These are phyloP conservation scores for Mycena maculata DNA, from an alignment of 768 basidiomycete genomes.

Conservation along the genomic window DNA sequence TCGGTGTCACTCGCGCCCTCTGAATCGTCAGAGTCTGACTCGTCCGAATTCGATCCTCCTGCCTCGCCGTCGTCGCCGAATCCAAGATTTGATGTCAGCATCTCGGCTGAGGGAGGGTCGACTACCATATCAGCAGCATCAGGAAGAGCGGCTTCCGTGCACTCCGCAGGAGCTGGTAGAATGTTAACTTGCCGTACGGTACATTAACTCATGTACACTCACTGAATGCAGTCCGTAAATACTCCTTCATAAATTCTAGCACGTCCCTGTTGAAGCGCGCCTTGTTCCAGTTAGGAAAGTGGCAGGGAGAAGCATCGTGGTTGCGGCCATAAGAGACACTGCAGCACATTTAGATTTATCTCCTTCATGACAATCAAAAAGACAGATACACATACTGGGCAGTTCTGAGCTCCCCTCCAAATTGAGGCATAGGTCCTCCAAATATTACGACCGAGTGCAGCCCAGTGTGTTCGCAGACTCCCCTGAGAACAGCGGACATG, in stretches of 20 bases:
- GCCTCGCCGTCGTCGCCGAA: neutral
- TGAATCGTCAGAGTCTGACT: neutral
- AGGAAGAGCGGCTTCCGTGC: neutral
- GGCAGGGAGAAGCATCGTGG: neutral
- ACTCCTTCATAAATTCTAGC: neutral
- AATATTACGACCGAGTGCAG: neutral
- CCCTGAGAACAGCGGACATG: too few relatives aligned
- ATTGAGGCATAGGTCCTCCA: too few relatives aligned
- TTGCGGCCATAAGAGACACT: neutral
- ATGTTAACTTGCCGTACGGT: neutral
- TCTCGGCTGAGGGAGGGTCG: neutral
- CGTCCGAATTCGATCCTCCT: too few relatives aligned
- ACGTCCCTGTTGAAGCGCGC: neutral
- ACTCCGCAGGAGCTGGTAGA: neutral
- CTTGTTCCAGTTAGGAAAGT: neutral
- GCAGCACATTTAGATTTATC: neutral
- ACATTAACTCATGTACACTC: neutral
- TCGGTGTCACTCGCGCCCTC: neutral
- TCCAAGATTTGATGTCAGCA: neutral
- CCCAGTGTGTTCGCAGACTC: too few relatives aligned
- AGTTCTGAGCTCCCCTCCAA: too few relatives aligned
- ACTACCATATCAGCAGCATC: neutral
- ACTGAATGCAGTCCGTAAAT: neutral
- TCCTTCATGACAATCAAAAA: too few relatives aligned
- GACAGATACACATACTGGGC: neutral